phyloP scores from a whole-genome alignment of 352 stramenopile genomes.

The Pythium apleroticum region DNA sequence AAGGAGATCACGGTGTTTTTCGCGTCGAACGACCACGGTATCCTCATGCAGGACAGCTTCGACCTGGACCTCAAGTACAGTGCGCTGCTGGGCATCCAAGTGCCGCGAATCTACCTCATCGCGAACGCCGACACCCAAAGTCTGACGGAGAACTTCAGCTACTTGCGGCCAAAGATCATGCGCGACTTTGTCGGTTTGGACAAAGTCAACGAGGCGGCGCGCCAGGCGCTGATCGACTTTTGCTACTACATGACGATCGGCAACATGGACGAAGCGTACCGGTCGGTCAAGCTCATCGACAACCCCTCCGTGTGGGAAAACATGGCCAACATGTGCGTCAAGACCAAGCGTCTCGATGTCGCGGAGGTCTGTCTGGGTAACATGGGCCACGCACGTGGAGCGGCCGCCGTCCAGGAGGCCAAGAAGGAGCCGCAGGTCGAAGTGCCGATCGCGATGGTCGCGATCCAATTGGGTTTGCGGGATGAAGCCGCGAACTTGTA shows the following conservation, averaged over 20 bases:
- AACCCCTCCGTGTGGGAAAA: constrained; percentile 94
- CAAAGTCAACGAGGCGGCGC: constrained; percentile 84
- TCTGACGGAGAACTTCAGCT: constrained; percentile 44
- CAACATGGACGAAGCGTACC: constrained; percentile 96
- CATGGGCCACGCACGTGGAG: constrained; percentile 92
- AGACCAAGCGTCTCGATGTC: constrained; percentile 94
- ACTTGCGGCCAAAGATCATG: constrained; percentile 87
- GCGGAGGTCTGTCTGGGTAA: constrained; percentile 94
- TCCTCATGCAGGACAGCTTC: constrained; percentile 92
- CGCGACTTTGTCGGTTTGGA: constrained; percentile 92
- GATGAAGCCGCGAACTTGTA: constrained; percentile 93
- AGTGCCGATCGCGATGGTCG: constrained; percentile 88
- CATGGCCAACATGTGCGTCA: constrained; percentile 96
- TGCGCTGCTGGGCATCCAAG: constrained; percentile 84
- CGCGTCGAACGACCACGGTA: constrained; percentile 87
- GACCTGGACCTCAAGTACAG: constrained; percentile 81
- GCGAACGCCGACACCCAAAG: constrained; percentile 49
- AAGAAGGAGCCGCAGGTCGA: constrained; percentile 73
- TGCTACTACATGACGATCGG: constrained; percentile 94
- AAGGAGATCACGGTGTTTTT: constrained; percentile 92
- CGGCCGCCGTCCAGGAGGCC: constrained; percentile 83
- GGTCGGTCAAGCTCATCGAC: constrained; percentile 91
- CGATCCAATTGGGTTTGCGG: constrained; percentile 91
- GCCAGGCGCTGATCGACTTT: constrained; percentile 92
- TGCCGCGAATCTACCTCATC: constrained; percentile 76